Percentiles rank a stretch among this genome's conserved stretches.
Evolutionary conservation across 2,329 filamentous ascomycete genomes (phyloP).

Genomic region (Aspergillus amoenus): DNA sequence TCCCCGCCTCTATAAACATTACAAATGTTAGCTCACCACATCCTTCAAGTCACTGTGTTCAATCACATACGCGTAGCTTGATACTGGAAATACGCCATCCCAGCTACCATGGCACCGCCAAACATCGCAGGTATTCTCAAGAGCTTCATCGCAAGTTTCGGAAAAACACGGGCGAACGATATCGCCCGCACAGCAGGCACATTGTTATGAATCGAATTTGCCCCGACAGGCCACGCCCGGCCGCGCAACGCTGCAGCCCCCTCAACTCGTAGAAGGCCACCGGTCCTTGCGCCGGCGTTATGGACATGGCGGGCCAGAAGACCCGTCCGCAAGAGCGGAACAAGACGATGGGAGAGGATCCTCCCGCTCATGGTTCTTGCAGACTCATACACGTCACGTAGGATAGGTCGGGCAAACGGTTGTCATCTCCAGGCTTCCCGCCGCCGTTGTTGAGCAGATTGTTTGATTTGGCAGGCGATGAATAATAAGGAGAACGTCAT

Average conservation of each 20-base stretch:
- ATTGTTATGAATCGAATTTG: constrained; percentile 86
- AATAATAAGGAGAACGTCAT: constrained; percentile 10
- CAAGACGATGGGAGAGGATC: constrained; percentile 71
- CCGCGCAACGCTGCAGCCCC: constrained; percentile 59
- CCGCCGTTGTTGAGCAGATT: constrained; percentile 12
- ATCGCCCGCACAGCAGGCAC: constrained; percentile 62
- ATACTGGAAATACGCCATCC: constrained; percentile 90
- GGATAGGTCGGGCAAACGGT: constrained; percentile 5
- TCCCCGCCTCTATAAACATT: constrained; percentile 63
- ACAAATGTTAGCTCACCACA: constrained; percentile 9
- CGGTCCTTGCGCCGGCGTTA: constrained; percentile 59
- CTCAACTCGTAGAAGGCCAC: constrained; percentile 68
- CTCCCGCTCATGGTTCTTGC: constrained; percentile 65
- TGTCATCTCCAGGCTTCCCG: constrained; percentile 24
- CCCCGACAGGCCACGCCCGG: constrained; percentile 73
- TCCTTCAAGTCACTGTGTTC: background rate
- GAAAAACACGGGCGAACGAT: constrained; percentile 69
- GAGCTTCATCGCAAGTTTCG: constrained; percentile 88
- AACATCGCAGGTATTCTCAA: constrained; percentile 85
- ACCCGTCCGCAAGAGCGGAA: constrained; percentile 64
- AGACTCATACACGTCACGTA: constrained; percentile 36
- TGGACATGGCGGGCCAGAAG: constrained; percentile 63
- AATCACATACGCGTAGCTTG: constrained; percentile 75
- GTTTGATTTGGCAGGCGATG: constrained; percentile 4
- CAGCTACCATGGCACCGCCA: constrained; percentile 82